A percentile compares a stretch with the other conserved stretches of the same genome.
Evolutionary conservation across 169 alveolate species (phyloP).

Genomic region (Plasmodium ovale): DNA sequence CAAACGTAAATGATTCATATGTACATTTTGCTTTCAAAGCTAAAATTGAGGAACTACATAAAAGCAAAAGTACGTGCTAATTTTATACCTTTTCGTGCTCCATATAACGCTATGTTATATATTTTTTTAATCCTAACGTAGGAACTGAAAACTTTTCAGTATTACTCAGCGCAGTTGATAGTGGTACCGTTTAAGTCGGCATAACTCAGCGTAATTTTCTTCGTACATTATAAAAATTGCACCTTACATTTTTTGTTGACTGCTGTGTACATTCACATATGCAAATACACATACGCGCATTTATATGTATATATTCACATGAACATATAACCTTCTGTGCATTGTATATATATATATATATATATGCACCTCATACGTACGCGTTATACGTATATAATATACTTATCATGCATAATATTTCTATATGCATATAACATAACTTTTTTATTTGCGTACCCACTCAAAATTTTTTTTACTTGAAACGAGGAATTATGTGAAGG

Average conservation of each 20-base stretch:
- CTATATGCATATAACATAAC: too few relatives aligned
- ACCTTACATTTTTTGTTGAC: too few relatives aligned
- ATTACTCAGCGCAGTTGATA: neutral
- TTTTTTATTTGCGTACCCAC: too few relatives aligned
- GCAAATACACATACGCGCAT: too few relatives aligned
- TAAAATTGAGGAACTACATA: neutral
- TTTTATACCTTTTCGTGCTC: neutral
- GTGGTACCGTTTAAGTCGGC: slow-evolving; percentile 1
- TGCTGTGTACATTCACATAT: too few relatives aligned
- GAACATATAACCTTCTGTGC: too few relatives aligned
- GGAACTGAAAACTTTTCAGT: neutral
- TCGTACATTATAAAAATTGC: slow-evolving; percentile 8
- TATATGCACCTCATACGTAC: neutral
- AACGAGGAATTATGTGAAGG: neutral
- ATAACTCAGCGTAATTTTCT: neutral
- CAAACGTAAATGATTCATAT: too few relatives aligned
- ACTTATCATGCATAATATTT: too few relatives aligned
- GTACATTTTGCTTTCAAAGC: neutral
- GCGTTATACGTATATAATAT: too few relatives aligned
- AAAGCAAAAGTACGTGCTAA: neutral
- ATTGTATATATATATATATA: neutral
- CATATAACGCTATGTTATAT: neutral
- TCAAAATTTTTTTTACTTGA: neutral
- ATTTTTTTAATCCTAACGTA: neutral
- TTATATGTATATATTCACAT: neutral